Conservation (phyloP, 1,284 basidiomycete species). For the Mycena sp. region DNA sequence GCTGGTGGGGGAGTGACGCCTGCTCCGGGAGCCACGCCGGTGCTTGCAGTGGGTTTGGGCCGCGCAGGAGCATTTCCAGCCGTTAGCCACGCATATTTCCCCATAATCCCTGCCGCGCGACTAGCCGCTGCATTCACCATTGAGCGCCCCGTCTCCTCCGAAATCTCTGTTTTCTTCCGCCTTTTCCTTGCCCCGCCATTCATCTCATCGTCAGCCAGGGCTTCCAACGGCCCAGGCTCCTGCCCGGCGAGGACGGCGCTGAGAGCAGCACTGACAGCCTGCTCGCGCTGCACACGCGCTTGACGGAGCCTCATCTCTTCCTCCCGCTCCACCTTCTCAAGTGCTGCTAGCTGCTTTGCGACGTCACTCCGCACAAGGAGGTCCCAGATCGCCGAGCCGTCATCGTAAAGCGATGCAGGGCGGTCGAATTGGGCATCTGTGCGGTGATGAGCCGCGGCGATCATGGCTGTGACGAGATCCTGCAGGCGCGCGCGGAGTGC, state of each 20-base stretch:
- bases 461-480: slow-evolving; percentile 75
- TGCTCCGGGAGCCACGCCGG: neutral
- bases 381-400: slow-evolving; percentile 24
- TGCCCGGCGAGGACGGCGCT: slow-evolving; percentile 10
- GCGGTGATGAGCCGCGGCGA: slow-evolving; percentile 74
- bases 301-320: slow-evolving; percentile 22
- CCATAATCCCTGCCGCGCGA: slow-evolving; percentile 19
- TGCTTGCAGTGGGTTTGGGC: neutral
- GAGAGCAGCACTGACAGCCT: slow-evolving; percentile 3
- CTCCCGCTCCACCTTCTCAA: slow-evolving; percentile 27
- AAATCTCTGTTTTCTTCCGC: slow-evolving; percentile 4
- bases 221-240: slow-evolving; percentile 2
- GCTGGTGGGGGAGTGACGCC: neutral
- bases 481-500: slow-evolving; percentile 81
- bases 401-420: slow-evolving; percentile 23
- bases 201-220: slow-evolving; percentile 11
- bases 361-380: slow-evolving; percentile 25
- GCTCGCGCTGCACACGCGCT: slow-evolving; percentile 6
- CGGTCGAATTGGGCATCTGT: slow-evolving; percentile 20
- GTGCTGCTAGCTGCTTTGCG: slow-evolving; percentile 22
- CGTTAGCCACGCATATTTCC: slow-evolving; percentile 21
- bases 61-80: neutral
- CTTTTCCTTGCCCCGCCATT: neutral
- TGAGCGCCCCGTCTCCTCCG: slow-evolving; percentile 14
- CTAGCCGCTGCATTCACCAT: slow-evolving; percentile 23